These are phyloP conservation scores for Jackrogersella multiformis DNA, from an alignment of 495 filamentous ascomycete species.

Conservation along the genomic window DNA sequence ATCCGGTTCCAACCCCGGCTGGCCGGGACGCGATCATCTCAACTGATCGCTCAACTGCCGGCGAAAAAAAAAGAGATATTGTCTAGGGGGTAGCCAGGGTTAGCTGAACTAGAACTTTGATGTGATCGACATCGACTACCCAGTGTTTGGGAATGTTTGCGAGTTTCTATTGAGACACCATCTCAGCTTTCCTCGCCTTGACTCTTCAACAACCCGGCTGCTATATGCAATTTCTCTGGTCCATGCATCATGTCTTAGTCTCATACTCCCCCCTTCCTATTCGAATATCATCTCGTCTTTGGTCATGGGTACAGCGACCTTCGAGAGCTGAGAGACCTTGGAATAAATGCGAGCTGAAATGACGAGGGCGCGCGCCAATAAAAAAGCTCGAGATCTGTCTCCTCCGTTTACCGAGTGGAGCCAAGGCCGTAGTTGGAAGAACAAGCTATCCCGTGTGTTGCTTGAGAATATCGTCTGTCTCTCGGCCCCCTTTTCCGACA, in stretches of 20 bases:
- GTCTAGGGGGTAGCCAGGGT: constrained; percentile 9
- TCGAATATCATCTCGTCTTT: constrained; percentile 2
- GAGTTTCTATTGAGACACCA: constrained; percentile 13
- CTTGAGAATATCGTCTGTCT: background rate
- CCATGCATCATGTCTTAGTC: constrained; percentile 6
- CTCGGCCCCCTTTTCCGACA: background rate
- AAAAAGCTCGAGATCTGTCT: background rate
- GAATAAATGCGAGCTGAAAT: constrained; percentile 1
- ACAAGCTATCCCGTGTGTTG: constrained; percentile 1
- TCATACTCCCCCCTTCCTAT: background rate
- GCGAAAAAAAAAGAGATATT: constrained; percentile 11
- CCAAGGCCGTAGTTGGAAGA: background rate
- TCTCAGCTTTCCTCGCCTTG: background rate
- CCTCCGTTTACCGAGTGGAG: background rate
- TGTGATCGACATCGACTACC: constrained; percentile 4
- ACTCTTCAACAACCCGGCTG: background rate
- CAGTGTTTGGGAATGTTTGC: background rate
- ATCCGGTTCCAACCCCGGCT: constrained; percentile 24
- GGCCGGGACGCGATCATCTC: constrained; percentile 18
- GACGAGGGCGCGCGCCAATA: background rate
- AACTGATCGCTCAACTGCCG: constrained; percentile 38
- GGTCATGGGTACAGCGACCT: background rate
- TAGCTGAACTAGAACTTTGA: background rate
- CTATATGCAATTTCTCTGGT: background rate
- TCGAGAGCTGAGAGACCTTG: background rate